Conservation (phyloP, 164 flowering plant genomes). For the Litsea cubeba region DNA sequence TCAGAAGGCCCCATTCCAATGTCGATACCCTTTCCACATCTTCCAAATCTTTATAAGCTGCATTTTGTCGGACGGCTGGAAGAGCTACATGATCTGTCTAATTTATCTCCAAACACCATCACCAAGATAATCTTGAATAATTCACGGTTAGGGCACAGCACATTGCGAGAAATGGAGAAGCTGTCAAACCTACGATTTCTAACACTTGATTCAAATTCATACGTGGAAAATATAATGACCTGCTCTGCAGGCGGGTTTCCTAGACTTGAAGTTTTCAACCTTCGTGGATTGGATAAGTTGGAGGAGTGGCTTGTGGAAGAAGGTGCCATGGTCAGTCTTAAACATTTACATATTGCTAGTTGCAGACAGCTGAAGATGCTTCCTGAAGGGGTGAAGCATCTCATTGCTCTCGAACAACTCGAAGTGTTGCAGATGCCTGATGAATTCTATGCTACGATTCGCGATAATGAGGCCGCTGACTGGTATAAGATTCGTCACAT, state of each 20-base stretch:
- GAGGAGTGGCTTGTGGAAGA: background rate
- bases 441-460: background rate
- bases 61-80: background rate
- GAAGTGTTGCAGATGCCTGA: background rate
- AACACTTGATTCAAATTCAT: background rate
- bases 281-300: background rate
- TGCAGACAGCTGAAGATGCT: conserved; percentile 22
- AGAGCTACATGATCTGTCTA: background rate
- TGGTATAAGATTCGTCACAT: too few relatives aligned
- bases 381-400: conserved; percentile 25
- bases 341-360: background rate
- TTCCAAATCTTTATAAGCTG: background rate
- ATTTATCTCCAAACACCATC: background rate
- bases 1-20: background rate
- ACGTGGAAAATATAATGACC: conserved; percentile 15
- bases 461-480: too few relatives aligned
- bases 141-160: background rate
- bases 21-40: background rate
- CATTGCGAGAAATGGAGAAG: background rate
- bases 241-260: conserved; percentile 4
- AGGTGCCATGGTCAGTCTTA: background rate
- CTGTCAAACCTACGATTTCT: background rate
- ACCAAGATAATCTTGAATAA: background rate
- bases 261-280: background rate
- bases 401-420: conserved; percentile 7